Percentiles rank a stretch among this genome's conserved stretches.
Evolutionary conservation across 2,329 filamentous ascomycete genomes (phyloP).

Genomic region (Fusarium keratoplasticum): DNA sequence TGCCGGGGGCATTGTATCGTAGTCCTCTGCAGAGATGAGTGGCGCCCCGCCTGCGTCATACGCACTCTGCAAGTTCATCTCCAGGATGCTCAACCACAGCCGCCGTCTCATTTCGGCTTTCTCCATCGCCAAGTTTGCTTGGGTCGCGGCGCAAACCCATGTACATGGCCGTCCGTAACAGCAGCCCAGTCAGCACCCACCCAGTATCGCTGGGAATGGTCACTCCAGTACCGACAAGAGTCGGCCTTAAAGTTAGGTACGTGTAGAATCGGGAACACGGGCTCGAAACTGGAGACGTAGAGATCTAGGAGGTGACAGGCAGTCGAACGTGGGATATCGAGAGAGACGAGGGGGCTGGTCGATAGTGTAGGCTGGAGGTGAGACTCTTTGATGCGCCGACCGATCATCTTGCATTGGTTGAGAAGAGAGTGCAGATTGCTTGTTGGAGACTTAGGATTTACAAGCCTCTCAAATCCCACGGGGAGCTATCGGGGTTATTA

Average conservation of each 20-base stretch:
- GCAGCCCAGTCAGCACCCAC: neutral
- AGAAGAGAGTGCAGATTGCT: neutral
- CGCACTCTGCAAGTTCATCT: neutral
- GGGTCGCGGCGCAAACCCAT: neutral
- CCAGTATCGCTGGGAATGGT: too few species aligned
- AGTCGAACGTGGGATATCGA: neutral
- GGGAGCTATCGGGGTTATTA: neutral
- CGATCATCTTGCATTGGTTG: neutral
- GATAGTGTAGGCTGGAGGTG: neutral
- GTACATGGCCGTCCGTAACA: neutral
- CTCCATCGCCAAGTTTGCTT: neutral
- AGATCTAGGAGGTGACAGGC: neutral
- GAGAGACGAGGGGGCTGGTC: neutral
- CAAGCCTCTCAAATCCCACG: neutral
- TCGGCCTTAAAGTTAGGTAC: neutral
- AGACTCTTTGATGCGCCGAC: neutral
- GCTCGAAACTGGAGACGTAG: neutral
- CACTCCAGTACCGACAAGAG: neutral
- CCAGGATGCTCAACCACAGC: neutral
- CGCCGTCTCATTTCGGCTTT: neutral
- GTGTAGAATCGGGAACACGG: neutral
- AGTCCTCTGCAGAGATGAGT: neutral
- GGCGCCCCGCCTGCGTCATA: neutral
- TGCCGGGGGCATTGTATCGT: neutral
- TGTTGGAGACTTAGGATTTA: neutral